Base-by-base conservation (phyloP, 1,139 yeast species). In the Suhomyces guaymorum region DNA sequence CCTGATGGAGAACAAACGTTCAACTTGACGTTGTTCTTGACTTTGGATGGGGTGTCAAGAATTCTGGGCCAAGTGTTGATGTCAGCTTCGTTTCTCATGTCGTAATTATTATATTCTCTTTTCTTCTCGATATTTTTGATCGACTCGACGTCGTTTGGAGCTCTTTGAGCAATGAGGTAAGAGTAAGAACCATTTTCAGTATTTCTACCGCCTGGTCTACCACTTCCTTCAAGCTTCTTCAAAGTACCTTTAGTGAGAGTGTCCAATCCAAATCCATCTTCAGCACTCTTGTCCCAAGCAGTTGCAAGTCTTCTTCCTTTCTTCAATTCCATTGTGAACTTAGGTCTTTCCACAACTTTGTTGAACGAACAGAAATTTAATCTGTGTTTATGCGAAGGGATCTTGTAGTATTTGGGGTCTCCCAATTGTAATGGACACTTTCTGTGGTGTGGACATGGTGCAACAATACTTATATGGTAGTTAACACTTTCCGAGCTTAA, bases 371-470 rank as follows among this genome's bases (percentile, higher is more conserved):
- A 89, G 70, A 90, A 88, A 33, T 70, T 71, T 33, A 84, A 62
- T 38, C 78, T 67, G 44, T 71, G 80, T 38, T 79, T 88, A 40
- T 76, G 73, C 32, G 75, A 70, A n/a, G 81, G 77, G 27, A 74
- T 73, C 33, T 71, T 70, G 50, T 82, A 83, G 46, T 72, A 80
- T 27, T 78, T 78, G 5, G 90, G 88, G 41, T 82, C 84, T 10
- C 82, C 81, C 20, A 80, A 71, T 55, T 89, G 97, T 36, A 92
- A 63, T 0, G 98, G 97, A 52, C 97, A 90, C 47, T 70, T 75
- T 18, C 82, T 77, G 51, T 89, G 97, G 56, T 92, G 97, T 0
- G 95, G 63, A 54, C 97, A 92, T 4, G 98, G 98, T 0, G 96
- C 96, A 19, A 92, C 52, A 8, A 90, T 72, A 35, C 72, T 73